These are phyloP conservation scores for Letharia lupina DNA, from an alignment of 495 filamentous ascomycete species.

Conservation along the genomic window DNA sequence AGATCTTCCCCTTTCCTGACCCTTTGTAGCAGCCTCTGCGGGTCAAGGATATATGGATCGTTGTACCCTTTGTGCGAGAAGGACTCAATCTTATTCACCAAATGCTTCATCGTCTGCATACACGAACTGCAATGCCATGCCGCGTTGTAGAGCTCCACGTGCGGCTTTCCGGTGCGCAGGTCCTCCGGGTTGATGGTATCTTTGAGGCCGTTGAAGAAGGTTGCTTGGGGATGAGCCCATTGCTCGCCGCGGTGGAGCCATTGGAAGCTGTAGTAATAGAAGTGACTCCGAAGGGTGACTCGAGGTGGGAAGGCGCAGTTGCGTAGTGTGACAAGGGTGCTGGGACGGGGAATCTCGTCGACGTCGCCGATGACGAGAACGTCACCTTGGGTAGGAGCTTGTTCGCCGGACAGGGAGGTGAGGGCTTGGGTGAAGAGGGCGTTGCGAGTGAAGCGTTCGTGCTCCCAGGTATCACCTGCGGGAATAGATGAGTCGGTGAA, in stretches of 20 bases:
- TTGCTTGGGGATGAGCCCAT: slow-evolving; percentile 50
- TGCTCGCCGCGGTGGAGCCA: slow-evolving; percentile 42
- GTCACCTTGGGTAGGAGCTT: slow-evolving; percentile 27
- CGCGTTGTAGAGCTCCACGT: slow-evolving; percentile 38
- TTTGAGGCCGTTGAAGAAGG: slow-evolving; percentile 38
- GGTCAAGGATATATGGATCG: slow-evolving; percentile 34
- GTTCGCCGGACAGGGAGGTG: slow-evolving; percentile 31
- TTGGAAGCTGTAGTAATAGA: slow-evolving; percentile 53
- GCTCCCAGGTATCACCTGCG: slow-evolving; percentile 33
- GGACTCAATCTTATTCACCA: slow-evolving; percentile 44
- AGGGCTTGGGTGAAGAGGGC: slow-evolving; percentile 44
- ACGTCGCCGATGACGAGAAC: slow-evolving; percentile 38
- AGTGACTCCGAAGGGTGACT: slow-evolving; percentile 42
- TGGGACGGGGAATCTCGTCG: slow-evolving; percentile 46
- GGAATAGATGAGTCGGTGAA: slow-evolving; percentile 31
- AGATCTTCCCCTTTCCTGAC: slow-evolving; percentile 44
- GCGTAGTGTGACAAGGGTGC: slow-evolving; percentile 36
- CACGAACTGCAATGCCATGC: slow-evolving; percentile 51
- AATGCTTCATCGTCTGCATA: slow-evolving; percentile 41
- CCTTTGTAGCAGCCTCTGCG: slow-evolving; percentile 35
- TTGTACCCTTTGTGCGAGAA: slow-evolving; percentile 45
- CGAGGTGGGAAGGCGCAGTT: slow-evolving; percentile 44
- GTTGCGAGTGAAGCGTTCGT: slow-evolving; percentile 45
- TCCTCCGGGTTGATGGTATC: slow-evolving; percentile 42
- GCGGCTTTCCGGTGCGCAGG: slow-evolving; percentile 36